Base-by-base conservation (phyloP, 2,329 filamentous ascomycete species). In the Beauveria sp. region DNA sequence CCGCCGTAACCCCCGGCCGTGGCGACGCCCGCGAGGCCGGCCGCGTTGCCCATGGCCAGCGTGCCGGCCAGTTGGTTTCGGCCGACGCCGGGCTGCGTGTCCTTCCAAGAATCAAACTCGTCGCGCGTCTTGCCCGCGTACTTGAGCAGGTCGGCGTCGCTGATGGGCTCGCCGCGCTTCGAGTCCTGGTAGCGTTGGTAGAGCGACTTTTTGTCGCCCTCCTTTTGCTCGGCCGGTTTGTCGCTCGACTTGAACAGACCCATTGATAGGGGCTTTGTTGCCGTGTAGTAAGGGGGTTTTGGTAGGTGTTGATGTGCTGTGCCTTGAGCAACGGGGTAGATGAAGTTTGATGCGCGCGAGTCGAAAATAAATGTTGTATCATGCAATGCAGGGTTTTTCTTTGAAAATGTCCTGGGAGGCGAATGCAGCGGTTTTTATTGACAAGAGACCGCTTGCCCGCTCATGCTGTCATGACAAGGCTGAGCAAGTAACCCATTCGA, bases 111-210 rank as follows among this genome's bases (percentile, higher is more conserved):
- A 24, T 66, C 61, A n/a, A 72, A 64, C 63, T 72, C 63, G 0
- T 54, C 66, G 16, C 65, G 67, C 26, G 66, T 66, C 66, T 72
- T 77, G 66, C 76, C 76, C 40, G 75, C 77, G 70, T 77, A 76
- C 63, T 76, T 76, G 30, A 69, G 55, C 30, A 78, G 65, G 63
- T 77, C 75, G 12, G 74, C 74, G 62, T 78, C 75, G 63, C 70
- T 73, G 51, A 75, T 70, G 24, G 67, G 65, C 12, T 62, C 57
- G 51, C 68, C 66, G 43, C 66, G 67, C 64, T 74, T 75, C 47
- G 69, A 67, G 51, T 70, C 69, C 56, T 72, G 69, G 62, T 66
- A 70, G 60, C 71, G 68, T 40, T 69, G 66, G 65, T 72, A 75
- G 34, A 74, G 63, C 8, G 70, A 70, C 58, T 68, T 69, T 26